Conservation (phyloP, 116 monocot species). For the Cymodocea nodosa region DNA sequence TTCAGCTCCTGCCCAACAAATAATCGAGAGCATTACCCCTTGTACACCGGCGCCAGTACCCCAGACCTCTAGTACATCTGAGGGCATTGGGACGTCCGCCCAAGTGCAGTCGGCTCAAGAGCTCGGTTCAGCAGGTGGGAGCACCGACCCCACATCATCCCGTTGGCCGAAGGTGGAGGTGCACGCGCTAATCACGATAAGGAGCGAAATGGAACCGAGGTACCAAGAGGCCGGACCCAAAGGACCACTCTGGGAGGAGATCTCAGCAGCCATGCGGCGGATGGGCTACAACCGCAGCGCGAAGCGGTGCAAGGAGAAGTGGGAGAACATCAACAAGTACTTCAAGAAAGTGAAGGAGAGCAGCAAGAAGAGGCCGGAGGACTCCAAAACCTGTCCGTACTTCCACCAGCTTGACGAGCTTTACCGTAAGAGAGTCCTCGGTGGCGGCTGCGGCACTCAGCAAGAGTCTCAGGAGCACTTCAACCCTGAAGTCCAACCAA, state of each 20-base stretch:
- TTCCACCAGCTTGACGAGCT: conserved; percentile 87
- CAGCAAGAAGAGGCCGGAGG: conserved; percentile 80
- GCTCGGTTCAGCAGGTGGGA: background rate
- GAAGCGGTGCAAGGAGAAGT: conserved; percentile 94
- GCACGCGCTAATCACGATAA: conserved; percentile 56
- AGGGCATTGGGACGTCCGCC: background rate
- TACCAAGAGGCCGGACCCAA: conserved; percentile 67
- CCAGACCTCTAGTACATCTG: background rate
- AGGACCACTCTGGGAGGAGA: conserved; percentile 92
- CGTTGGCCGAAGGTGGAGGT: conserved; percentile 82
- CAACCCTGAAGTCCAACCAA: conserved; percentile 7
- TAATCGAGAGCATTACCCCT: background rate
- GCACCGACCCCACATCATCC: conserved; percentile 26
- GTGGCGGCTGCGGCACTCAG: conserved; percentile 5
- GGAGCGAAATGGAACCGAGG: conserved; percentile 45
- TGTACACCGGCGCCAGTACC: background rate
- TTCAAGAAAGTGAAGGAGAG: conserved; percentile 99
- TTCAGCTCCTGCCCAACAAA: background rate
- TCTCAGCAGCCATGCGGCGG: conserved; percentile 58
- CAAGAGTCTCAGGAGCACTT: conserved; percentile 7
- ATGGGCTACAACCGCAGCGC: conserved; percentile 66
- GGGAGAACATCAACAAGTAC: conserved; percentile 99
- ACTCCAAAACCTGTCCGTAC: conserved; percentile 93
- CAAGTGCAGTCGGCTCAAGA: conserved; percentile 7
- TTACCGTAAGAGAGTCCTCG: conserved; percentile 44